phyloP scores from a whole-genome alignment of 2,329 filamentous ascomycete species.

The Cladosporium sp. region DNA sequence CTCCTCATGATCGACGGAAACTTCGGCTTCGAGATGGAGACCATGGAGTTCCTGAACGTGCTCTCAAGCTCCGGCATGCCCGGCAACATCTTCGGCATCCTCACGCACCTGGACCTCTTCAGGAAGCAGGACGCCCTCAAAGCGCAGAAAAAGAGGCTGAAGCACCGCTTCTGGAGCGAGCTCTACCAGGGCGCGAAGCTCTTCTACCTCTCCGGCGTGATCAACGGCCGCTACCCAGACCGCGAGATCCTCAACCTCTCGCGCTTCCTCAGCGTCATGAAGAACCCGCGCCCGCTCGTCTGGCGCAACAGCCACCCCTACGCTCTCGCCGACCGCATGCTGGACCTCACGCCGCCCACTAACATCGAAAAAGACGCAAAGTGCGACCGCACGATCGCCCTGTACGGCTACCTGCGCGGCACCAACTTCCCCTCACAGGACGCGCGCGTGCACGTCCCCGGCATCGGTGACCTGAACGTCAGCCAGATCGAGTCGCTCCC shows the following conservation, averaged over 20 bases:
- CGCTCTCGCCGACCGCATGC: conserved; percentile 83
- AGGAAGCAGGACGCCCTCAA: conserved; percentile 86
- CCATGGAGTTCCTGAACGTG: conserved; percentile 97
- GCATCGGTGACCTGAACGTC: conserved; percentile 82
- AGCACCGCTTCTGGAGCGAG: conserved; percentile 94
- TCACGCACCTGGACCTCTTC: conserved; percentile 95
- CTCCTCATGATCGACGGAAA: conserved; percentile 98
- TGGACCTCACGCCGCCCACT: conserved; percentile 90
- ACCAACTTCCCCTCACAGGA: conserved; percentile 86
- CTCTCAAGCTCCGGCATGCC: conserved; percentile 95
- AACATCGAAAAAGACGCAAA: conserved; percentile 81
- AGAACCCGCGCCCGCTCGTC: conserved; percentile 90
- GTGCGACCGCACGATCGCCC: conserved; percentile 81
- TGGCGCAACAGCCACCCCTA: conserved; percentile 98
- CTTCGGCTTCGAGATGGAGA: conserved; percentile 99
- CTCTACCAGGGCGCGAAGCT: conserved; percentile 94
- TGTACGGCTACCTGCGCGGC: conserved; percentile 90
- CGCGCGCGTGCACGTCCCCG: conserved; percentile 85
- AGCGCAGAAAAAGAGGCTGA: conserved; percentile 91
- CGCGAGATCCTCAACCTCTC: conserved; percentile 93
- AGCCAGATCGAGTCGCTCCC: conserved; percentile 79
- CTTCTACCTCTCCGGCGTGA: conserved; percentile 92
- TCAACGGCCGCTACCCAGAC: conserved; percentile 95
- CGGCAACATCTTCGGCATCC: conserved; percentile 93
- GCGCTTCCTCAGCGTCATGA: conserved; percentile 96